Evolutionary conservation across 2,329 filamentous ascomycete species (phyloP).

Genomic region (Cercospora janseana): DNA sequence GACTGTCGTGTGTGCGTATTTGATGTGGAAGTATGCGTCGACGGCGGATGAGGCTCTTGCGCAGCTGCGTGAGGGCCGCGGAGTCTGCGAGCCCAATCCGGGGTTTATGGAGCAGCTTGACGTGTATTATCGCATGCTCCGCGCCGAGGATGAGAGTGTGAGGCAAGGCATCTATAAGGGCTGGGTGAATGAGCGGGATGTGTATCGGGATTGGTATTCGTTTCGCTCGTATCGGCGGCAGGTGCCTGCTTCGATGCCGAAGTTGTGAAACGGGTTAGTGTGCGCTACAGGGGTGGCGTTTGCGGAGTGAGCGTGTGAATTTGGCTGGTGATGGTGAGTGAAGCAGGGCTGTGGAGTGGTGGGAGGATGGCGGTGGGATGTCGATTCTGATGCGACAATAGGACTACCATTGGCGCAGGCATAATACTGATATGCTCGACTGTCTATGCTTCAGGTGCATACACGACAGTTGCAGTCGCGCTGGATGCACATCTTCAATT

Average conservation of each 20-base stretch:
- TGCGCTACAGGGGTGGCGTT: constrained; percentile 7
- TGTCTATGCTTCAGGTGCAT: no score
- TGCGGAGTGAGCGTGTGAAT: background rate
- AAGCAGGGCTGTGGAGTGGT: constrained; percentile 1
- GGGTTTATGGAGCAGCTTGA: constrained; percentile 87
- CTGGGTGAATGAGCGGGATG: constrained; percentile 39
- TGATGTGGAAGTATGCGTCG: constrained; percentile 60
- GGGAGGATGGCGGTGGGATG: background rate
- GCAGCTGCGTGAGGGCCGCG: constrained; percentile 66
- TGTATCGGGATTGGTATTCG: constrained; percentile 40
- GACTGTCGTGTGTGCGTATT: constrained; percentile 75
- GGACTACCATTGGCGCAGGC: no score
- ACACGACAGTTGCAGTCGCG: no score
- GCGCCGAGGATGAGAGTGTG: constrained; percentile 24
- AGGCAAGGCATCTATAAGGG: constrained; percentile 36
- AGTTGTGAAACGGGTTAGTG: constrained; percentile 25
- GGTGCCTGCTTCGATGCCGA: constrained; percentile 17
- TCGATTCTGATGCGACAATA: background rate
- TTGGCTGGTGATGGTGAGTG: background rate
- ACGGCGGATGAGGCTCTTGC: constrained; percentile 63
- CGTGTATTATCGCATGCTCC: constrained; percentile 76
- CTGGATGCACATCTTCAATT: no score
- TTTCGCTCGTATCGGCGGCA: constrained; percentile 19
- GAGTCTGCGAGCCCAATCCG: constrained; percentile 81
- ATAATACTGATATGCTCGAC: no score